Evolutionary conservation across 202 grass and related monocot species (phyloP).

Genomic region (Setaria italica): DNA sequence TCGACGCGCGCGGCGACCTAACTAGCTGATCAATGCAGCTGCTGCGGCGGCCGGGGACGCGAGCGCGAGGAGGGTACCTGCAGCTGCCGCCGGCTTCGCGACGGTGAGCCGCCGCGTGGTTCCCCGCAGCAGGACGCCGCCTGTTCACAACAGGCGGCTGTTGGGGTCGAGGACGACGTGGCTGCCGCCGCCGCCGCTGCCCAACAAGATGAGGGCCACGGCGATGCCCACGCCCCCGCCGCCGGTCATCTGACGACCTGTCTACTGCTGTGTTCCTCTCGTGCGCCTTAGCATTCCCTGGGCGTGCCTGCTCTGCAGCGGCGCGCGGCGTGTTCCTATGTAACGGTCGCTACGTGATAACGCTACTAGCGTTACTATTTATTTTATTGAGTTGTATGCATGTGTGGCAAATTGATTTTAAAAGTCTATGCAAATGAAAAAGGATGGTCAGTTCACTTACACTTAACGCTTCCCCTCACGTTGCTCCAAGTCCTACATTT

Average conservation of each 20-base stretch:
- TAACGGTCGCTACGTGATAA: no score
- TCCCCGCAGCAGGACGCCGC: neutral
- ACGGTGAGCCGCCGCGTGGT: neutral
- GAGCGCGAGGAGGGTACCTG: neutral
- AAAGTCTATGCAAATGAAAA: no score
- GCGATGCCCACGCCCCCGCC: neutral
- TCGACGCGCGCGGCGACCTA: neutral
- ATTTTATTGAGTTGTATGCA: no score
- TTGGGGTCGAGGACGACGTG: neutral
- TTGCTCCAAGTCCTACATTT: no score
- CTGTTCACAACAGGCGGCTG: neutral
- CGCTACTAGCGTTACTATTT: no score
- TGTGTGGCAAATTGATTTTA: no score
- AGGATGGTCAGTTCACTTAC: no score
- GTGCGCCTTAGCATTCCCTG: no score
- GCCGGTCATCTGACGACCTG: neutral
- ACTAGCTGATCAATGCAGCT: neutral
- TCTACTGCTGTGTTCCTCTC: no score
- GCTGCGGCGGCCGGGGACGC: neutral
- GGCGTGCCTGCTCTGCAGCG: no score
- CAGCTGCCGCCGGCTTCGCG: neutral
- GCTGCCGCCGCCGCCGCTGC: conserved; percentile 18
- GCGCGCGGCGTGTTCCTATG: no score
- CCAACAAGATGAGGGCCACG: neutral
- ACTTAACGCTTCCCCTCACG: no score